These are phyloP conservation scores for Dactylellina drechsleri DNA, from an alignment of 2,329 filamentous ascomycete genomes.

Conservation along the genomic window DNA sequence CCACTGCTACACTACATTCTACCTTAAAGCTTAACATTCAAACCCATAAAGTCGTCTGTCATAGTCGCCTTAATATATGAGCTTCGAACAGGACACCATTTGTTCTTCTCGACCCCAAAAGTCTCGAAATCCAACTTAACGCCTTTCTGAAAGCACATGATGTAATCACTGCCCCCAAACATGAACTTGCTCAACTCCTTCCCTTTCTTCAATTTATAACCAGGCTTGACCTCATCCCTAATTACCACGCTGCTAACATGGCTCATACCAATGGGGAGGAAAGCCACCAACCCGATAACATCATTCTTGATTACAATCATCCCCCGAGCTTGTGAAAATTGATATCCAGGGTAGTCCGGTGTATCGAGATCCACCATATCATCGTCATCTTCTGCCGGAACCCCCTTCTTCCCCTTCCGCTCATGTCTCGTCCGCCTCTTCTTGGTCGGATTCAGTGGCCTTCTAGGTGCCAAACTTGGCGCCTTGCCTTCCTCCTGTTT, in stretches of 20 bases:
- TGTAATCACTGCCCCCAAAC: slow-evolving; percentile 64
- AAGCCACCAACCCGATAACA: slow-evolving; percentile 61
- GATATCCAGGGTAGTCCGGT: slow-evolving; percentile 62
- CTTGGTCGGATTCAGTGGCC: slow-evolving; percentile 30
- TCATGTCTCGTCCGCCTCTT: slow-evolving; percentile 5
- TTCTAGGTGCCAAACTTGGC: slow-evolving; percentile 31
- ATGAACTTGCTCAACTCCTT: slow-evolving; percentile 64
- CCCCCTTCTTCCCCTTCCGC: slow-evolving; percentile 4
- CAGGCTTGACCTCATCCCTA: slow-evolving; percentile 54
- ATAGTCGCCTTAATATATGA: slow-evolving; percentile 23
- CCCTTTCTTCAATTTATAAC: slow-evolving; percentile 60
- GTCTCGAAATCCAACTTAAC: slow-evolving; percentile 54
- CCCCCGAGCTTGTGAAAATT: slow-evolving; percentile 63
- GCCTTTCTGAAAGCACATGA: slow-evolving; percentile 62
- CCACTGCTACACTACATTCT: neutral
- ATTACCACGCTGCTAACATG: slow-evolving; percentile 63
- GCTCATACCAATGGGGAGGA: slow-evolving; percentile 65
- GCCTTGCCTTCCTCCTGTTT: slow-evolving; percentile 40
- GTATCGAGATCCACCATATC: slow-evolving; percentile 58
- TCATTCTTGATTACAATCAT: slow-evolving; percentile 62
- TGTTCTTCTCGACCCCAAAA: slow-evolving; percentile 15
- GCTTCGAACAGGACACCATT: slow-evolving; percentile 29
- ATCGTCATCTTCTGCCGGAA: slow-evolving; percentile 9
- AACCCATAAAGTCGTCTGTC: slow-evolving; percentile 9
- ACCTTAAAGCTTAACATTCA: neutral